Percentiles rank a stretch among this genome's conserved stretches.
Conservation (phyloP, 169 alveolate genomes). For the Pseudocohnilembus persalinus region DNA sequence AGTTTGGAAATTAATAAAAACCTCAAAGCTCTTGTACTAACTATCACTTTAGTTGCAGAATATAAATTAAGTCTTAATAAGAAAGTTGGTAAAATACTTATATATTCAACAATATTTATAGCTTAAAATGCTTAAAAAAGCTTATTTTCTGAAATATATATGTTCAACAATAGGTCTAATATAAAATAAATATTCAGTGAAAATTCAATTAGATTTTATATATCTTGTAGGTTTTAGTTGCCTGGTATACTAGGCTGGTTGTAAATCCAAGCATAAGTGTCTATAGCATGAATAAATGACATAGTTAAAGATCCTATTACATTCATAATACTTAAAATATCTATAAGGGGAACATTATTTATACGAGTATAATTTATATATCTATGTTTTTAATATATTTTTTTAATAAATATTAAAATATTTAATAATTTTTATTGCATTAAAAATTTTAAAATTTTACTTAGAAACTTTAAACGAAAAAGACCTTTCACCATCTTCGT, state of each 20-base stretch:
- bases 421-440: background rate
- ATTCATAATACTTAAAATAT: slow-evolving; percentile 40
- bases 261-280: slow-evolving; percentile 52
- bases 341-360: too few relatives aligned
- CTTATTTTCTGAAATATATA: slow-evolving; percentile 66
- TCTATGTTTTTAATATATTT: background rate
- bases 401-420: background rate
- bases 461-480: background rate
- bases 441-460: background rate
- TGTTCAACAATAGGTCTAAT: slow-evolving; percentile 56
- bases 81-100: slow-evolving; percentile 61
- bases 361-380: slow-evolving; percentile 21
- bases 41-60: slow-evolving; percentile 13
- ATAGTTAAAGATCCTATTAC: slow-evolving; percentile 18
- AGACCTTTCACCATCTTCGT: slow-evolving; percentile 20
- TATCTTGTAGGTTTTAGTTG: background rate
- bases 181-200: slow-evolving; percentile 52
- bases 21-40: slow-evolving; percentile 67
- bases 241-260: background rate
- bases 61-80: slow-evolving; percentile 54
- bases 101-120: slow-evolving; percentile 52
- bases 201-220: slow-evolving; percentile 48
- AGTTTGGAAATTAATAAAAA: slow-evolving; percentile 54
- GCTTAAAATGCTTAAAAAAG: slow-evolving; percentile 52
- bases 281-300: slow-evolving; percentile 40